Percentiles rank a stretch among this genome's conserved stretches.
phyloP scores from a whole-genome alignment of 768 basidiomycete genomes.

The Tylopilus plumbeoviolaceoides region DNA sequence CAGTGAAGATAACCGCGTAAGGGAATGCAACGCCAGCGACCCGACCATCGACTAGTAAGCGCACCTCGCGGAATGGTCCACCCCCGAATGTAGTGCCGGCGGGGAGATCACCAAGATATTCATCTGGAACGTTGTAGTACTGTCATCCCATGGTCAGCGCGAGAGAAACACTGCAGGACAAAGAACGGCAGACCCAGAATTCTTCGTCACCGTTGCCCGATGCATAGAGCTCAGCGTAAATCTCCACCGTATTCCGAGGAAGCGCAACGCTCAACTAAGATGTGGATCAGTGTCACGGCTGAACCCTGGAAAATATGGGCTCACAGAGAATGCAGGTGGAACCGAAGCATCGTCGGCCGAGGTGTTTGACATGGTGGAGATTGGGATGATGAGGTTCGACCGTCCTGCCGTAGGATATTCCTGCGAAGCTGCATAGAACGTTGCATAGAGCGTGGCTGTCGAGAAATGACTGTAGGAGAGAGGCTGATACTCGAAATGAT shows the following conservation, averaged over 20 bases:
- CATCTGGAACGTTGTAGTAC: conserved; percentile 67
- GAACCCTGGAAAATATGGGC: conserved; percentile 3
- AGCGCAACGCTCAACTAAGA: conserved; percentile 61
- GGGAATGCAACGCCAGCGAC: conserved; percentile 58
- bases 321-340: conserved; percentile 68
- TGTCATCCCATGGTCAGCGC: conserved; percentile 23
- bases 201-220: conserved; percentile 66
- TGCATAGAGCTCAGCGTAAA: conserved; percentile 69
- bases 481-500: neutral
- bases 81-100: conserved; percentile 40
- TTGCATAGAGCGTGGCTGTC: conserved; percentile 63
- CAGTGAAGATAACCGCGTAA: conserved; percentile 65
- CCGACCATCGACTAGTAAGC: conserved; percentile 51
- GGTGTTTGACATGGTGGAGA: conserved; percentile 59
- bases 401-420: conserved; percentile 54
- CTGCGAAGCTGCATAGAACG: conserved; percentile 61
- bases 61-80: conserved; percentile 62
- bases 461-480: neutral
- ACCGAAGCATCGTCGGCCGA: conserved; percentile 74
- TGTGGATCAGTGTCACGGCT: neutral
- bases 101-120: conserved; percentile 55
- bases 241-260: conserved; percentile 62
- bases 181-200: conserved; percentile 60
- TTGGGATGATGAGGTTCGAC: conserved; percentile 63
- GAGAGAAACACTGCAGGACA: neutral